phyloP scores from a whole-genome alignment of 768 basidiomycete species.

The Dioszegia crocea region DNA sequence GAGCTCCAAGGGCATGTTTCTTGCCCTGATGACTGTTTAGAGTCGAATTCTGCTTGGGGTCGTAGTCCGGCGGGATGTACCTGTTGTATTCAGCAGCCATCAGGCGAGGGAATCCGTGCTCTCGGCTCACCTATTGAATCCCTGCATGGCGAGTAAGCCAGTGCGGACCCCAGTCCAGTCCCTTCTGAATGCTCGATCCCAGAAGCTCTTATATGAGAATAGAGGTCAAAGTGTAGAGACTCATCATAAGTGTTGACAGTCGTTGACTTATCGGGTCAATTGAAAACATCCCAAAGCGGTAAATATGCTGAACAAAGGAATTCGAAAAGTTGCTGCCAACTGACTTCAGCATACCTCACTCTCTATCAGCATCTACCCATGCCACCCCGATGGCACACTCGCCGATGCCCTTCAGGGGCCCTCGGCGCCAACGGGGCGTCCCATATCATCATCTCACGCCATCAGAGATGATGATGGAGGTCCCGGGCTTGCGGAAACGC shows the following conservation, averaged over 20 bases:
- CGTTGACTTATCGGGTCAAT: too few species aligned
- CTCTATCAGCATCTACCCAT: neutral
- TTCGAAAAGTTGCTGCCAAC: too few species aligned
- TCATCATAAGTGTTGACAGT: too few species aligned
- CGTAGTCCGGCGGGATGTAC: slow-evolving; percentile 74
- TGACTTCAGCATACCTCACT: neutral
- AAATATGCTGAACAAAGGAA: too few species aligned
- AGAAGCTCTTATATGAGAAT: too few species aligned
- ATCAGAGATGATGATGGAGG: slow-evolving; percentile 1
- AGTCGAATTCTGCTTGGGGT: slow-evolving; percentile 56
- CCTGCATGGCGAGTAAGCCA: neutral
- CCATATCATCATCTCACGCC: neutral
- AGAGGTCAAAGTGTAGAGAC: too few species aligned
- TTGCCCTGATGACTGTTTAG: slow-evolving; percentile 59
- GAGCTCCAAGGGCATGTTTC: slow-evolving; percentile 78
- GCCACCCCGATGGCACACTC: neutral
- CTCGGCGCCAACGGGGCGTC: neutral
- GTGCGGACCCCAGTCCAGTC: neutral
- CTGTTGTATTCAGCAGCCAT: slow-evolving; percentile 32
- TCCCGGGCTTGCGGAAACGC: neutral
- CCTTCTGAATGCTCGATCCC: neutral
- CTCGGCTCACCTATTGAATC: slow-evolving; percentile 5
- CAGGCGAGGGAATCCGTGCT: neutral
- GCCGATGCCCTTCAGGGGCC: neutral
- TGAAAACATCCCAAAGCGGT: too few species aligned